Percentiles rank a stretch among this genome's conserved stretches.
phyloP scores from a whole-genome alignment of 2,329 filamentous ascomycete genomes.

The Zymoseptoria passerinii region DNA sequence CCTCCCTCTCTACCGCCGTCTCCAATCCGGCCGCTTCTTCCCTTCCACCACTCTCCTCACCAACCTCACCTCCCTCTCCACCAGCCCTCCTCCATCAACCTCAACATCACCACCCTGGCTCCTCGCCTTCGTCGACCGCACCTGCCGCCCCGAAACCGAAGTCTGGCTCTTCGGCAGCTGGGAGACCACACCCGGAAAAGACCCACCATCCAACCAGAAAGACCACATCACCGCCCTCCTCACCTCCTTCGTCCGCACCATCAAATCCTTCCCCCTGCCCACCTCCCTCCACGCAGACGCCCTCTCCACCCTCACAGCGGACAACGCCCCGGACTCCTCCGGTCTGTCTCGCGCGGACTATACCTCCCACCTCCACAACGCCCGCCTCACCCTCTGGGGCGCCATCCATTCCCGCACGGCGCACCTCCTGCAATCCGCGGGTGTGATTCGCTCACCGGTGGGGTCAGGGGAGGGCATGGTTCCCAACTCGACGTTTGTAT shows the following conservation, averaged over 20 bases:
- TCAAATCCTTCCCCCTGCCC: slow-evolving; percentile 8
- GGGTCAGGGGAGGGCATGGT: slow-evolving; percentile 5
- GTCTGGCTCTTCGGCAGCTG: slow-evolving; percentile 49
- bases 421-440: slow-evolving; percentile 14
- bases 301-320: not conserved
- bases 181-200: slow-evolving; percentile 13
- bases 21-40: slow-evolving; percentile 48
- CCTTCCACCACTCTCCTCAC: slow-evolving; percentile 38
- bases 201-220: not conserved
- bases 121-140: slow-evolving; percentile 54
- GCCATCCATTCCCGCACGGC: slow-evolving; percentile 24
- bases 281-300: slow-evolving; percentile 10
- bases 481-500: slow-evolving; percentile 23
- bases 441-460: slow-evolving; percentile 15
- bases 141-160: slow-evolving; percentile 54
- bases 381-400: slow-evolving; percentile 24
- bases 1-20: slow-evolving; percentile 53
- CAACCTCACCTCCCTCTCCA: slow-evolving; percentile 31
- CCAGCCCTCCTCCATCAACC: not conserved
- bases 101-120: slow-evolving; percentile 33
- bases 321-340: slow-evolving; percentile 4
- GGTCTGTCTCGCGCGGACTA: slow-evolving; percentile 17
- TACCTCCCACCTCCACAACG: slow-evolving; percentile 12
- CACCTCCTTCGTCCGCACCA: slow-evolving; percentile 5
- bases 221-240: slow-evolving; percentile 9